These are phyloP conservation scores for Beauveria sp. DNA, from an alignment of 2,329 filamentous ascomycete genomes.

Conservation along the genomic window DNA sequence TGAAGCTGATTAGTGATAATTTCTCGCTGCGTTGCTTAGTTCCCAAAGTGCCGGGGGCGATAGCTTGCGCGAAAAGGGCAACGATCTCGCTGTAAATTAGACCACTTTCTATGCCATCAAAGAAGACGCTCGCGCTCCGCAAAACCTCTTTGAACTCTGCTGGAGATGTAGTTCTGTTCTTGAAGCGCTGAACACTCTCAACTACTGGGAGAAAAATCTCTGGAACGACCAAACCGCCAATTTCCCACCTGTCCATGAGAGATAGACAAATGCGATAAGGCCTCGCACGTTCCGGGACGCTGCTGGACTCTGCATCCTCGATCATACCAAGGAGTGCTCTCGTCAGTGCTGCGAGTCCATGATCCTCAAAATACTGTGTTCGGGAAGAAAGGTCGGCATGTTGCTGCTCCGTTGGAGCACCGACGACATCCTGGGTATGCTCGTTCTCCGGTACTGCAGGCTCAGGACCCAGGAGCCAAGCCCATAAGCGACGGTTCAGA, in stretches of 20 bases:
- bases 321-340: slow-evolving; percentile 73
- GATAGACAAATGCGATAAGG: slow-evolving; percentile 91
- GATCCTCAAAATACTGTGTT: slow-evolving; percentile 75
- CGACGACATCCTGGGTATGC: slow-evolving; percentile 36
- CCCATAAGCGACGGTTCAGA: slow-evolving; percentile 88
- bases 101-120: slow-evolving; percentile 91
- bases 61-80: slow-evolving; percentile 55
- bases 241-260: slow-evolving; percentile 97
- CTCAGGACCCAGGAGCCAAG: slow-evolving; percentile 85
- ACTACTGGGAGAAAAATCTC: slow-evolving; percentile 84
- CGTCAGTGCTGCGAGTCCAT: slow-evolving; percentile 67
- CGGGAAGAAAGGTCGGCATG: slow-evolving; percentile 45
- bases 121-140: slow-evolving; percentile 89
- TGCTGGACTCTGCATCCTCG: slow-evolving; percentile 27
- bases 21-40: slow-evolving; percentile 49
- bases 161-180: slow-evolving; percentile 55
- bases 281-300: slow-evolving; percentile 58
- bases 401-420: slow-evolving; percentile 33
- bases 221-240: slow-evolving; percentile 81
- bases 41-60: slow-evolving; percentile 38
- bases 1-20: slow-evolving; percentile 70
- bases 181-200: slow-evolving; percentile 69
- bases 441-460: slow-evolving; percentile 43
- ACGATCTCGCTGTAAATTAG: slow-evolving; percentile 84
- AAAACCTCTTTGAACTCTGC: slow-evolving; percentile 77